Evolutionary conservation across 495 filamentous ascomycete species (phyloP), one percentile per base, ranked within the genome.

Genomic region (Gamarada debralockiae): DNA sequence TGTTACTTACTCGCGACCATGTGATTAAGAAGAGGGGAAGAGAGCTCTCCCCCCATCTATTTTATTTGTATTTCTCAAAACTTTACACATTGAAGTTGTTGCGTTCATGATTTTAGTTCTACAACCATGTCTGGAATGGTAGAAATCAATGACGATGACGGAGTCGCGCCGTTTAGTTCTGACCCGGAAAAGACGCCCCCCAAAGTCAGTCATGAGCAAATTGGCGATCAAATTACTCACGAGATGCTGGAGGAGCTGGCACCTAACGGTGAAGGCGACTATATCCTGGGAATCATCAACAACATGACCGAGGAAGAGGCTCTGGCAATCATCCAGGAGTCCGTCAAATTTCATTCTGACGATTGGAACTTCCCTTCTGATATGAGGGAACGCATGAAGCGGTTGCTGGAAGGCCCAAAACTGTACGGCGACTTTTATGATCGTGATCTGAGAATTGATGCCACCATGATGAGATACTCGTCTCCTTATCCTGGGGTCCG

Each of bases 401-500:
- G 52, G 0, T 48, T 68, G 23, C 34, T 68, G 18, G 39, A 61
- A 31, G 65, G 61, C 12, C 64, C 57, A n/a, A 68, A 65, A 46
- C 44, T 41, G 9, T 66, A 68, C 44, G 66, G 64, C n/a, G 64
- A 65, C 10, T 67, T 68, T 17, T 71, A 66, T 38, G 68, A 70
- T 21, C 64, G 65, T 3, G 68, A 71, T 51, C 45, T 71, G 29
- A 52, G 64, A 17, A 61, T 68, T 31, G 69, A 70, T 52, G 68
- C 66, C 25, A 59, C 60, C 18, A 61, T 70, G 64, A 66, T 69
- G 64, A 60, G 61, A 22, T 71, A 65, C 47, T 66, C 59, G 5
- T 74, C 71, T 0, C 72, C 73, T 0, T 76, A 75, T 50, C 69
- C 70, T 1, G 73, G 69, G n/a, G 73, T 76, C 4, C 67, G 73